Evolutionary conservation across 2,329 filamentous ascomycete genomes (phyloP).

Genomic region (Plenodomus lindquistii): DNA sequence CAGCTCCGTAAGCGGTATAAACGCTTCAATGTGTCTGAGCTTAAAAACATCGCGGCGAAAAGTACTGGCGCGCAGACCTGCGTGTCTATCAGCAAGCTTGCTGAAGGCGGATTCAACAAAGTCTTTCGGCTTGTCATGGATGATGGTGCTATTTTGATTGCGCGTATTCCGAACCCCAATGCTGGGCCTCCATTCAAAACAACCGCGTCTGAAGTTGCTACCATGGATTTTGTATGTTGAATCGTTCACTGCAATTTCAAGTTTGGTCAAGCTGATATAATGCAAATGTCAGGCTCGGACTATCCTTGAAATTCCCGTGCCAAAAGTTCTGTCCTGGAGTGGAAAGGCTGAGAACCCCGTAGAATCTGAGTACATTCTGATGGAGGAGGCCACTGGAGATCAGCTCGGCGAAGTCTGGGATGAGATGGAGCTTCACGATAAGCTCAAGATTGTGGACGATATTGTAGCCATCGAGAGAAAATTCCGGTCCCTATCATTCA

Average conservation of each 20-base stretch:
- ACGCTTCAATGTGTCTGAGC: conserved; percentile 40
- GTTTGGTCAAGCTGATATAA: conserved; percentile 4
- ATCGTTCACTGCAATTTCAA: conserved; percentile 1
- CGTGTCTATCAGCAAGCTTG: conserved; percentile 38
- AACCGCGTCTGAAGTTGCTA: conserved; percentile 24
- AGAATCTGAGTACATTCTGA: conserved; percentile 28
- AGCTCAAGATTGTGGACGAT: conserved; percentile 38
- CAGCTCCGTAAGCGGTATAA: conserved; percentile 39
- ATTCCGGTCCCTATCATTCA: conserved; percentile 42
- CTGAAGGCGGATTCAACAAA: conserved; percentile 33
- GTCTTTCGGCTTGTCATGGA: conserved; percentile 29
- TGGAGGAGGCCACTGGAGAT: conserved; percentile 30
- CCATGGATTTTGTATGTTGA: conserved; percentile 24
- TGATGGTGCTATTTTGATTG: conserved; percentile 20
- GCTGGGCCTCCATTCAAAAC: conserved; percentile 14
- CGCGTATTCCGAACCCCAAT: conserved; percentile 20
- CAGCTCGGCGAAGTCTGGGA: conserved; percentile 37
- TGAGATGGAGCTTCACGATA: conserved; percentile 25
- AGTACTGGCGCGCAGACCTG: conserved; percentile 36
- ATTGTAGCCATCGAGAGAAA: conserved; percentile 45
- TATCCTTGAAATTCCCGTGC: conserved; percentile 27
- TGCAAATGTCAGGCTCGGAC: conserved; percentile 9
- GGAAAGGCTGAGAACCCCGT: conserved; percentile 19
- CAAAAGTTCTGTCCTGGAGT: conserved; percentile 27
- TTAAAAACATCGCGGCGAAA: conserved; percentile 38